A percentile compares a stretch with the other conserved stretches of the same genome.
Evolutionary conservation across 208 protist genomes (phyloP).

Genomic region (Tritrichomonas foetus): DNA sequence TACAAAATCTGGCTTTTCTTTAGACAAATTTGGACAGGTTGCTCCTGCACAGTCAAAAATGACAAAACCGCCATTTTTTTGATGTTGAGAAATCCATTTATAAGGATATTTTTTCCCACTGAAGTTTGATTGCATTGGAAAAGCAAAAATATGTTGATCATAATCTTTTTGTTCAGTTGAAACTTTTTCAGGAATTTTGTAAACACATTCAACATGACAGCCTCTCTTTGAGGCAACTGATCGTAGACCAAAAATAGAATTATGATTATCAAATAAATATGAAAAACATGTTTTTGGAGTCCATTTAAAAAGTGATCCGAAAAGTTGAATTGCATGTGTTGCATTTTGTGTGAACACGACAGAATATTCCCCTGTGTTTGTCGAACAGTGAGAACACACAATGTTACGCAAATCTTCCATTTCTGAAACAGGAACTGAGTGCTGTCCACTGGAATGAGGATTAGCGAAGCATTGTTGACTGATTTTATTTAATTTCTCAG

Average conservation of each 20-base stretch:
- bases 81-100: background rate
- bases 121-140: background rate
- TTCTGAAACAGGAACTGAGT: background rate
- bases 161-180: background rate
- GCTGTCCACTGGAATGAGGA: background rate
- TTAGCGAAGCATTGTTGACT: background rate
- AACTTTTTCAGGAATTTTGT: background rate
- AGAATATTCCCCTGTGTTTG: background rate
- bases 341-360: background rate
- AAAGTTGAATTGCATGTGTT: background rate
- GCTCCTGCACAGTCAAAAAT: background rate
- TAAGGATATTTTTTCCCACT: background rate
- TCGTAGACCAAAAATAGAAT: background rate
- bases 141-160: background rate
- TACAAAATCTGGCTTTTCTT: background rate
- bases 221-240: background rate
- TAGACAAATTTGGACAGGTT: background rate
- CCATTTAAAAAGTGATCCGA: background rate
- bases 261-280: slow-evolving; percentile 17
- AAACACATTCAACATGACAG: background rate
- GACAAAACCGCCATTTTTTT: background rate
- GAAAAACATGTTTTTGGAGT: background rate
- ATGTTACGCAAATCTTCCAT: background rate
- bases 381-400: background rate
- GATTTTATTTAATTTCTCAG: background rate